Conservation (phyloP, 1,284 basidiomycete genomes). For the Neotropicomus parvogracilis region DNA sequence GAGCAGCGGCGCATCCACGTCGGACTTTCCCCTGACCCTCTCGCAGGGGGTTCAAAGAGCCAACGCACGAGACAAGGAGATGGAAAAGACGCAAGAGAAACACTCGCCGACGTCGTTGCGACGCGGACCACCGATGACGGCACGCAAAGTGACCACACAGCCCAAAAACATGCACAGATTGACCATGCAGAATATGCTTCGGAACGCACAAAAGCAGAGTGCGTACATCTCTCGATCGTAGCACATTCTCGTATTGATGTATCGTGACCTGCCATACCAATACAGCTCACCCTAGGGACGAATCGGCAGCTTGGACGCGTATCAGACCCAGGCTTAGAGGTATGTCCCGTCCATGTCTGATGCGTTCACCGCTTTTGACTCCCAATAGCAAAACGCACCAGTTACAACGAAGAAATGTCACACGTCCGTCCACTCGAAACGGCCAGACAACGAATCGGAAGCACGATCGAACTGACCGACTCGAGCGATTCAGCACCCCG, state of each 20-base stretch:
- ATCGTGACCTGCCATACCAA: neutral
- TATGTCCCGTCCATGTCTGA: conserved; percentile 10
- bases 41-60: conserved; percentile 17
- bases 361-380: neutral
- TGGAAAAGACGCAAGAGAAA: neutral
- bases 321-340: conserved; percentile 15
- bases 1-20: conserved; percentile 13
- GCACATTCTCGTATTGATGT: neutral
- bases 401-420: conserved; percentile 6
- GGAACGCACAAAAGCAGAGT: conserved; percentile 20
- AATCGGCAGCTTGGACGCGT: conserved; percentile 18
- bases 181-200: conserved; percentile 15
- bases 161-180: conserved; percentile 6
- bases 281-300: conserved; percentile 7
- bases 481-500: conserved; percentile 16
- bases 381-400: conserved; percentile 19
- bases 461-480: conserved; percentile 19
- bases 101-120: neutral
- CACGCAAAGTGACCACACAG: conserved; percentile 21
- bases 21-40: conserved; percentile 15
- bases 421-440: conserved; percentile 14
- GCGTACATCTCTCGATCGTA: conserved; percentile 3
- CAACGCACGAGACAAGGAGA: conserved; percentile 2
- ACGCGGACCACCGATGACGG: conserved; percentile 5
- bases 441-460: conserved; percentile 8